These are phyloP conservation scores for Kazachstania viticola DNA, from an alignment of 805 yeast genomes.

Conservation along the genomic window DNA sequence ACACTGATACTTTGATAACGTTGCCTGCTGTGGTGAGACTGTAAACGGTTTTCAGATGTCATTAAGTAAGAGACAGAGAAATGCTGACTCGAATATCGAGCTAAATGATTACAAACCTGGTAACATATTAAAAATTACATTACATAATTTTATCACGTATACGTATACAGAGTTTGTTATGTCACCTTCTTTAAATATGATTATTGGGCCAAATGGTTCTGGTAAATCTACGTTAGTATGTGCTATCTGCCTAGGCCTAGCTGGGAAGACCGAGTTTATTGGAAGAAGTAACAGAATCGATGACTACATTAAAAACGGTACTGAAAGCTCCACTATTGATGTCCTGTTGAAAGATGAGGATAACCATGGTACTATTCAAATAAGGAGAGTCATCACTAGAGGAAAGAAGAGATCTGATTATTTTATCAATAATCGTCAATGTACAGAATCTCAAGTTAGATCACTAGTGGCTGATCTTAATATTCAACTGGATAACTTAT, in stretches of 20 bases:
- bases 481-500: conserved; percentile 81
- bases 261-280: conserved; percentile 62
- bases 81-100: no score
- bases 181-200: conserved; percentile 78
- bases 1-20: no score
- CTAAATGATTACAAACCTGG: no score
- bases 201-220: conserved; percentile 93
- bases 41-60: no score
- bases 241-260: conserved; percentile 81
- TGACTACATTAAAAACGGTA: conserved; percentile 67
- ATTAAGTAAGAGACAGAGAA: no score
- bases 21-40: no score
- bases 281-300: conserved; percentile 53
- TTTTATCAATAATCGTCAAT: conserved; percentile 32
- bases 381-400: conserved; percentile 35
- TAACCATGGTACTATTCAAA: conserved; percentile 16
- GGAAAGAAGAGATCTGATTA: conserved; percentile 39
- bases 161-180: conserved; percentile 56
- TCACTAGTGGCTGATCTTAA: conserved; percentile 37
- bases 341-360: conserved; percentile 24
- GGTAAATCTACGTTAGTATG: conserved; percentile 92
- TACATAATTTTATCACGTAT: conserved; percentile 62
- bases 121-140: conserved; percentile 39
- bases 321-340: conserved; percentile 26
- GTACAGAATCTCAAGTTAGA: conserved; percentile 37